A percentile compares a stretch with the other conserved stretches of the same genome.
Conservation (phyloP, 2,329 filamentous ascomycete genomes). For the Plenodomus biglobosus region DNA sequence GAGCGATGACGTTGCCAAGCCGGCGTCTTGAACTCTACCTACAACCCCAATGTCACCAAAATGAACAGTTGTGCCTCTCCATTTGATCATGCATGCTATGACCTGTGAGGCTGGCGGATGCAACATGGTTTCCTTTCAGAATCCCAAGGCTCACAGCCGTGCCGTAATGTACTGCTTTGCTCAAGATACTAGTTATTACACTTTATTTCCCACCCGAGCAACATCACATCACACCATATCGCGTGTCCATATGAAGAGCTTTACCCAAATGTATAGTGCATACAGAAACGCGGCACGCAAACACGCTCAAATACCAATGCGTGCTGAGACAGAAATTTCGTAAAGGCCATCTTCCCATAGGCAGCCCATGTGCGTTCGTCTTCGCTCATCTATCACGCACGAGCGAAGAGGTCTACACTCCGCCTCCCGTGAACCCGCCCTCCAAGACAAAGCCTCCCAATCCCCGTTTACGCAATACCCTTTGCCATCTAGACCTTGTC, state of each 20-base stretch:
- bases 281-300: slow-evolving; percentile 22
- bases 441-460: slow-evolving; percentile 13
- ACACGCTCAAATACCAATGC: slow-evolving; percentile 30
- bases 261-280: background rate
- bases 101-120: too few relatives aligned
- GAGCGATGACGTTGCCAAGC: slow-evolving; percentile 13
- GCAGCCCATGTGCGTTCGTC: slow-evolving; percentile 16
- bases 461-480: slow-evolving; percentile 12
- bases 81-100: too few relatives aligned
- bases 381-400: slow-evolving; percentile 19
- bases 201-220: background rate
- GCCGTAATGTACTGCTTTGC: background rate
- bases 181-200: background rate
- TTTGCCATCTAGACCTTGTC: slow-evolving; percentile 27
- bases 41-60: too few relatives aligned
- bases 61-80: too few relatives aligned
- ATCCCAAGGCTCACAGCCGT: slow-evolving; percentile 1
- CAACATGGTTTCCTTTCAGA: too few relatives aligned
- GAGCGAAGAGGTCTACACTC: slow-evolving; percentile 25
- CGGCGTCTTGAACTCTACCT: background rate
- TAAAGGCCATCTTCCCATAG: slow-evolving; percentile 17
- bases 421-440: slow-evolving; percentile 8
- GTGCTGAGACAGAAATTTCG: slow-evolving; percentile 29
- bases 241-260: background rate
- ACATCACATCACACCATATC: background rate